Percentiles rank a stretch among this genome's conserved stretches.
Conservation (phyloP, 495 filamentous ascomycete genomes). For the Podospora comata region DNA sequence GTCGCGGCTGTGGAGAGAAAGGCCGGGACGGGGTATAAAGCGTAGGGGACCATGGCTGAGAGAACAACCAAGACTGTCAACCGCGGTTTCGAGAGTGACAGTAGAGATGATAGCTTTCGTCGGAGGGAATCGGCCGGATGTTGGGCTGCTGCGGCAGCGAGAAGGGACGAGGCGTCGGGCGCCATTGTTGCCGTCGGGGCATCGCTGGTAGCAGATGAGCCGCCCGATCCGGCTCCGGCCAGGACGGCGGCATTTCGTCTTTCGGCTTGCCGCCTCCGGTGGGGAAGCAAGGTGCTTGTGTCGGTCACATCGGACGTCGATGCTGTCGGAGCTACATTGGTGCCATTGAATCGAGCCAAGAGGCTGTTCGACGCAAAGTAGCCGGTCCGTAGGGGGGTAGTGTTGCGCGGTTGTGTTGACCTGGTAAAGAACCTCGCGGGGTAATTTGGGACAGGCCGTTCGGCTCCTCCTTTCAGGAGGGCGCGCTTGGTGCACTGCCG, state of each 20-base stretch:
- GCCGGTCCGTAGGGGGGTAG: conserved; percentile 30
- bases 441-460: neutral
- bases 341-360: conserved; percentile 32
- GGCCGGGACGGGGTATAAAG: conserved; percentile 82
- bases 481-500: conserved; percentile 30
- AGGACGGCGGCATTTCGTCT: conserved; percentile 26
- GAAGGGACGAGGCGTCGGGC: conserved; percentile 76
- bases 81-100: conserved; percentile 91
- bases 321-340: conserved; percentile 10
- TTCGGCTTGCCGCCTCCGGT: conserved; percentile 42
- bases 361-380: conserved; percentile 44
- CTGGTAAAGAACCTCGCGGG: conserved; percentile 27
- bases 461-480: conserved; percentile 16
- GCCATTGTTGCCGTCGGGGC: conserved; percentile 49
- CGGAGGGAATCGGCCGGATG: conserved; percentile 66
- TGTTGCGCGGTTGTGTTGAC: conserved; percentile 22
- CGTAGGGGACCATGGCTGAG: conserved; percentile 87
- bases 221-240: neutral
- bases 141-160: conserved; percentile 69
- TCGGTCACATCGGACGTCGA: conserved; percentile 6
- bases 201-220: conserved; percentile 11
- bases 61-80: conserved; percentile 89
- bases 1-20: conserved; percentile 64
- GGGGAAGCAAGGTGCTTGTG: conserved; percentile 35
- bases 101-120: conserved; percentile 74